Percentiles rank a stretch among this genome's conserved stretches.
Conservation (phyloP, 2,329 filamentous ascomycete species). For the Fusarium sp. region DNA sequence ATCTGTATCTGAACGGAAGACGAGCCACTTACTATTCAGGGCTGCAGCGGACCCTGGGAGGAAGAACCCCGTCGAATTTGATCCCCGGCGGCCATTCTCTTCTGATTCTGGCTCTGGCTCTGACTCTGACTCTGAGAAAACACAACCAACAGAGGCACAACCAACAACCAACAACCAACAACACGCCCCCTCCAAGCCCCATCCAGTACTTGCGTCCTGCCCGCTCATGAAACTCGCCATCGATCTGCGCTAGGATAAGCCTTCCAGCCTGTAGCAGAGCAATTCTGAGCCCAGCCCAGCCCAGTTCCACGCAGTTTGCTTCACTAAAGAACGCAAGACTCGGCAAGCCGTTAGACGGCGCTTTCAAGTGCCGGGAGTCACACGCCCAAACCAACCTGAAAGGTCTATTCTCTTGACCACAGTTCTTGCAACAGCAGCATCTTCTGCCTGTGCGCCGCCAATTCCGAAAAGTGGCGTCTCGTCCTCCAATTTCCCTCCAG, state of each 20-base stretch:
- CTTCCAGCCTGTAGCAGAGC: conserved; percentile 14
- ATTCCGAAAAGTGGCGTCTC: conserved; percentile 9
- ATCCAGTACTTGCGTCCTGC: background rate
- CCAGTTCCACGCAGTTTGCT: conserved; percentile 4
- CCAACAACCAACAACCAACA: conserved; percentile 1
- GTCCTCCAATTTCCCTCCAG: conserved; percentile 18
- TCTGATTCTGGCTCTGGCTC: background rate
- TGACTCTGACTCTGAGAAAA: background rate
- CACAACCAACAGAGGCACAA: conserved; percentile 9
- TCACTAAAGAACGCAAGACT: conserved; percentile 16
- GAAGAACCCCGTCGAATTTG: background rate
- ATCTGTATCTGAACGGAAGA: background rate
- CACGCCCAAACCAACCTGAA: background rate
- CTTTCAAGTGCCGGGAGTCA: conserved; percentile 25
- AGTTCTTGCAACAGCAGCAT: background rate
- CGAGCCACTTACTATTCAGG: conserved; percentile 9
- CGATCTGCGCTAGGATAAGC: conserved; percentile 34
- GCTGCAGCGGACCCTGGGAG: background rate
- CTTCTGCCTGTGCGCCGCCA: background rate
- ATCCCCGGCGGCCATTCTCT: background rate
- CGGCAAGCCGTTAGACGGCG: conserved; percentile 21
- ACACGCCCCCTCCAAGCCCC: conserved; percentile 5
- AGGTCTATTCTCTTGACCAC: background rate
- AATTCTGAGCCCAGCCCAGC: background rate
- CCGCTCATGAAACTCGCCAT: conserved; percentile 29